phyloP scores from a whole-genome alignment of 2,329 filamentous ascomycete genomes.

The Juglanconis sp. region DNA sequence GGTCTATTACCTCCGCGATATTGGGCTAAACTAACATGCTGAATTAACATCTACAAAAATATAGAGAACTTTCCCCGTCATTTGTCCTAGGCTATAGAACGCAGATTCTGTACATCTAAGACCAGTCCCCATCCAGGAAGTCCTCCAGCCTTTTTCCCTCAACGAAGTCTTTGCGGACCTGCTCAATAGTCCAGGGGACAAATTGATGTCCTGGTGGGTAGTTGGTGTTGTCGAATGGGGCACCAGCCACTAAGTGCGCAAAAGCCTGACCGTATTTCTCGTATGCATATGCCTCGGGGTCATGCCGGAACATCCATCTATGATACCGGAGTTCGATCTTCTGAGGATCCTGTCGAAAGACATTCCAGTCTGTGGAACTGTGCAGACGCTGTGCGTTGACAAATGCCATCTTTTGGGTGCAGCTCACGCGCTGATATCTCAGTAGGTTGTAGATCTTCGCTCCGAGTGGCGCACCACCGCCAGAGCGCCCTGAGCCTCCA shows the following conservation, averaged over 20 bases:
- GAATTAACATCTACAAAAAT: too few relatives aligned
- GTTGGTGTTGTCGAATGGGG: conserved; percentile 30
- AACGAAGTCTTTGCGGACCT: not conserved
- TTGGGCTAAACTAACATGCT: too few relatives aligned
- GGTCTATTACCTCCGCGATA: too few relatives aligned
- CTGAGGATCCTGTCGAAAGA: conserved; percentile 29
- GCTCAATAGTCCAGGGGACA: conserved; percentile 32
- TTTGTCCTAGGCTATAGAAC: too few relatives aligned
- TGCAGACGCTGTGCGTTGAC: conserved; percentile 34
- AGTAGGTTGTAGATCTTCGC: conserved; percentile 34
- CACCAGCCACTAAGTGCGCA: conserved; percentile 29
- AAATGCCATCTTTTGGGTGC: conserved; percentile 37
- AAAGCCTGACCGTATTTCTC: conserved; percentile 32
- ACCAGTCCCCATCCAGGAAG: conserved; percentile 2
- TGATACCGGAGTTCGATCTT: conserved; percentile 33
- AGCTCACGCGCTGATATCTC: conserved; percentile 33
- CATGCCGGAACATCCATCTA: conserved; percentile 35
- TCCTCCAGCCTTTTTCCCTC: not conserved
- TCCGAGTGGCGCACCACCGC: conserved; percentile 20
- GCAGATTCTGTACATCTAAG: not conserved
- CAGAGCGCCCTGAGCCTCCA: not conserved
- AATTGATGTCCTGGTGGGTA: conserved; percentile 34
- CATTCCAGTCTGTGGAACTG: conserved; percentile 32
- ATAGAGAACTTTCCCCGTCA: too few relatives aligned
- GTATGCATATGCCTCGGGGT: conserved; percentile 34